Evolutionary conservation across 1,284 basidiomycete genomes (phyloP), one percentile per base, ranked within the genome.

Genomic region (Pseudozyma hubeiensis): DNA sequence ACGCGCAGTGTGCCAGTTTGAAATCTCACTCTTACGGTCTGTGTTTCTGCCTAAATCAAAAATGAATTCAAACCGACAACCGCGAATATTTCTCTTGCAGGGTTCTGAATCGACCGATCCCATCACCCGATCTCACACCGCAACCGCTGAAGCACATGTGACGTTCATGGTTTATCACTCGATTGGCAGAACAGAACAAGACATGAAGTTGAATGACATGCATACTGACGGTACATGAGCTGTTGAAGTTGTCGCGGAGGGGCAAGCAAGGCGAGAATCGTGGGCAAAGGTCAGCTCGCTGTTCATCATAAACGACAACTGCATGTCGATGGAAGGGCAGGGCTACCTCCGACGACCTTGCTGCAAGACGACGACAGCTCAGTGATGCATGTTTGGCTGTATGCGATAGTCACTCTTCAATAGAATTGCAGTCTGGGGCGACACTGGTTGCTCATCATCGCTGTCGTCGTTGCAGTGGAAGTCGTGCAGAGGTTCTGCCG

Each of bases 311-410:
- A 11, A 37, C 24, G 24, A 43, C 43, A 46, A 6, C 43, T 46
- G 11, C 34, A 37, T 37, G 33, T n/a, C 40, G 7, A 41, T 7
- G 16, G 40, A 41, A 41, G 34, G 34, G 24, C 34, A 43, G 30
- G 31, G 16, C 6, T 19, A 53, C 31, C 29, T 45, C 46, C 31
- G 10, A 56, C 30, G 48, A 30, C 34, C 13, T 34, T n/a, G 43
- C 13, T 13, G 41, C 39, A 53, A 39, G 45, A 59, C 45, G 56
- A 69, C 55, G 70, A 73, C 64, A 73, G 71, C 71, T 74, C 71
- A 74, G 71, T 66, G 71, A 59, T 69, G 66, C 71, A 74, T 75
- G 60, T 75, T 71, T 75, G 73, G 73, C 60, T 75, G 59, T 75
- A 66, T 75, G 71, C 66, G 50, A 64, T 67, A 70, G 67, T 70